These are phyloP conservation scores for Verticillium nonalfalfae DNA, from an alignment of 2,329 filamentous ascomycete species.

Conservation along the genomic window DNA sequence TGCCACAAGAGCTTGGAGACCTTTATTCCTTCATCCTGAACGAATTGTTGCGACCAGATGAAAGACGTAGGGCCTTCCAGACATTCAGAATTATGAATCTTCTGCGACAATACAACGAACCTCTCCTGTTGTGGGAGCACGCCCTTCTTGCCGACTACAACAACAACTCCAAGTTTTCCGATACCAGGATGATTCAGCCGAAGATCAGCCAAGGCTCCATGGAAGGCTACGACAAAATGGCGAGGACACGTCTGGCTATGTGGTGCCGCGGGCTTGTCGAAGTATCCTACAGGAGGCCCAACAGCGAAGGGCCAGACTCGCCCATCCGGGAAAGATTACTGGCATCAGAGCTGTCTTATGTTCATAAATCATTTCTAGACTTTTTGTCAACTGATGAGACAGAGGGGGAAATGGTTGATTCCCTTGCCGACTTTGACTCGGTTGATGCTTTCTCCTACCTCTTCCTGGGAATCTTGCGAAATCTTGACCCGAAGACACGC, in stretches of 20 bases:
- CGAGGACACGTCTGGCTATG: background rate
- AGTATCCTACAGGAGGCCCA: background rate
- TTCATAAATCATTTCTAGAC: background rate
- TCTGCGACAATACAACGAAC: background rate
- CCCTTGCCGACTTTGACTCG: background rate
- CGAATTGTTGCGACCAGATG: background rate
- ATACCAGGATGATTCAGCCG: background rate
- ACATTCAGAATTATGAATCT: background rate
- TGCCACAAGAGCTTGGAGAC: background rate
- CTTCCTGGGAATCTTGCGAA: background rate
- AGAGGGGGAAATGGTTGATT: background rate
- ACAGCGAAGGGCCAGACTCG: too few relatives aligned
- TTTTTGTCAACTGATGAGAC: background rate
- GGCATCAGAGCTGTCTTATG: background rate
- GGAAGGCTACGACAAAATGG: background rate
- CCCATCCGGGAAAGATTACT: background rate
- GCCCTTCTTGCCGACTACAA: background rate
- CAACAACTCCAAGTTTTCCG: background rate
- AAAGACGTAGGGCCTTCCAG: background rate
- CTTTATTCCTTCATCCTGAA: background rate
- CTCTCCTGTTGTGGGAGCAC: background rate
- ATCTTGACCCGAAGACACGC: too few relatives aligned
- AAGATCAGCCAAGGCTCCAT: too few relatives aligned
- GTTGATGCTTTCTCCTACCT: background rate
- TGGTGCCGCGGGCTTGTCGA: background rate